These are phyloP conservation scores for Aspergillus nidulans DNA, from an alignment of 495 filamentous ascomycete genomes.

Conservation along the genomic window DNA sequence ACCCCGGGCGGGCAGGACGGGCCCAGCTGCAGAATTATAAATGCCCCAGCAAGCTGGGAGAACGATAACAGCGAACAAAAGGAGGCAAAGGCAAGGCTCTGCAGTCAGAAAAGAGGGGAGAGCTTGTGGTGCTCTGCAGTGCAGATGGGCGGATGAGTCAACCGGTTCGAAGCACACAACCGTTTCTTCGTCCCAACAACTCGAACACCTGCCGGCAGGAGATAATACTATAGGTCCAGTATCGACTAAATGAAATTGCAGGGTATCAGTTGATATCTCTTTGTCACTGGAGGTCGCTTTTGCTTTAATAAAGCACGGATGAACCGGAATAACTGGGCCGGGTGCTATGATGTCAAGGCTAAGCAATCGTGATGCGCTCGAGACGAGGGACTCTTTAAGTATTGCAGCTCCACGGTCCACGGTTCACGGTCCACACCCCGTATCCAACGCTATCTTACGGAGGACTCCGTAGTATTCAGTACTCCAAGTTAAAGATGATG, in stretches of 20 bases:
- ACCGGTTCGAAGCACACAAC: conserved; percentile 15
- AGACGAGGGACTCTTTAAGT: background rate
- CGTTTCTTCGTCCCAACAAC: conserved; percentile 5
- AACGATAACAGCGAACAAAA: background rate
- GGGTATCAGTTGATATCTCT: background rate
- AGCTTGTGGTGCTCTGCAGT: no score
- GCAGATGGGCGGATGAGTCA: conserved; percentile 23
- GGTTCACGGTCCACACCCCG: background rate
- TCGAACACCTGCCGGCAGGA: conserved; percentile 7
- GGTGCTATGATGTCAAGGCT: conserved; percentile 9
- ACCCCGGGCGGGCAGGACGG: background rate
- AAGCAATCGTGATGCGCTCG: background rate
- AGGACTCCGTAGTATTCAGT: background rate
- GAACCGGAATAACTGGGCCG: conserved; percentile 1
- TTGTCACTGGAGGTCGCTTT: background rate
- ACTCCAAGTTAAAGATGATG: background rate
- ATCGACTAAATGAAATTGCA: background rate
- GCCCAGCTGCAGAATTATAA: background rate
- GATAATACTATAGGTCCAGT: conserved; percentile 5
- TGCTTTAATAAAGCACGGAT: background rate
- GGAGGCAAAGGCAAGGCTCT: background rate
- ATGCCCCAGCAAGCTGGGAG: background rate
- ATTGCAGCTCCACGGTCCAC: background rate
- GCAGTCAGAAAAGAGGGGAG: background rate
- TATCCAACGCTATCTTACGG: background rate